Evolutionary conservation across 495 filamentous ascomycete genomes (phyloP), one percentile per base, ranked within the genome.

Genomic region (Podospora bellae-mahoneyi): DNA sequence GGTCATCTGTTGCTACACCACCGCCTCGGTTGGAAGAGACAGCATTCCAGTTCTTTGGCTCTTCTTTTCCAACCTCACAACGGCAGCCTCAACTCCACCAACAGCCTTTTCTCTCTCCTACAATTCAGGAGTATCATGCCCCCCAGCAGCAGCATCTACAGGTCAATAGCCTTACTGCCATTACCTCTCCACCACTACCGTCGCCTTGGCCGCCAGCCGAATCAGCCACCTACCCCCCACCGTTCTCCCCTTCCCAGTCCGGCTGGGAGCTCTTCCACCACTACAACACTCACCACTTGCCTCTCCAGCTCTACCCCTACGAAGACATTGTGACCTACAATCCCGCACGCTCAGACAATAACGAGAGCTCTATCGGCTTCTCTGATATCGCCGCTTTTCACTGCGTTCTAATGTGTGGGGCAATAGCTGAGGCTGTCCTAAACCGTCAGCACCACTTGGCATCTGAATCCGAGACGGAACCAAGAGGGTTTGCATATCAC

Each of bases 311-410:
- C 5, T 78, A 78, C 27, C 76, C 76, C 0, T 72, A 72, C 71
- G 76, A 78, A 27, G 73, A 74, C 28, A 58, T 78, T 10, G 63
- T 78, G 44, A 62, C 72, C 3, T 72, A 76, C 64, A 78, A 78
- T 55, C 74, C 74, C 4, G 64, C 68, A 5, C 70, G 71, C 26
- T 44, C 23, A 1, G n/a, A n/a, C 56, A 13, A 10, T 10, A 64
- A 70, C 6, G 75, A 74, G 63, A 69, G 69, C 69, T 54, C 66
- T n/a, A 65, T 72, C 23, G 67, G 67, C 15, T 61, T 44, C 16
- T 39, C 39, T 5, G 71, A 73, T 61, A 26, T 58, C 18, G 72
- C 73, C 19, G 73, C 71, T 26, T 20, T 71, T 19, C 73, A 76
- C 57, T 75, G 69, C 58, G 68, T 75, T 15, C 19, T 78, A 30